Percentiles rank a stretch among this genome's conserved stretches.
These are phyloP conservation scores for Chrysanthemum makinoi DNA, from an alignment of 129 eudicot species.

Conservation along the genomic window DNA sequence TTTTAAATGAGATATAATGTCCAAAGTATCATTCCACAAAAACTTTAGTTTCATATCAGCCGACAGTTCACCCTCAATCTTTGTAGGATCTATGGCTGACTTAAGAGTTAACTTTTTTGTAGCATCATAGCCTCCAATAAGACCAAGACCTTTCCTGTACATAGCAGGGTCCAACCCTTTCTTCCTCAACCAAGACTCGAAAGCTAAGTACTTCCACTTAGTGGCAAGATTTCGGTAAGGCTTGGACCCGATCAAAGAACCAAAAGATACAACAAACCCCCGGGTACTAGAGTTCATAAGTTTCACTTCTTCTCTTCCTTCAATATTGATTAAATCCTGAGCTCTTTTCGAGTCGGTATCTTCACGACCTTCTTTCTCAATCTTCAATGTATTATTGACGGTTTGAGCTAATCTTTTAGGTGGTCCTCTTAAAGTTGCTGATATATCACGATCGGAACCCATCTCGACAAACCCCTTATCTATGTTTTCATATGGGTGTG, in stretches of 20 bases:
- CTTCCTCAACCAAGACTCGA: constrained; percentile 93
- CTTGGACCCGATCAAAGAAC: constrained; percentile 85
- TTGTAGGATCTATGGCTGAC: constrained; percentile 33
- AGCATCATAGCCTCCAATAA: constrained; percentile 58
- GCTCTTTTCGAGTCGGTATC: constrained; percentile 71
- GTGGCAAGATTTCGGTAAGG: constrained; percentile 86
- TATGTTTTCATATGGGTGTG: constrained; percentile 23
- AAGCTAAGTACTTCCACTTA: constrained; percentile 83
- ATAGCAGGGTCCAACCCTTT: constrained; percentile 77
- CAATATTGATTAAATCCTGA: constrained; percentile 52
- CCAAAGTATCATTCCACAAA: constrained; percentile 84
- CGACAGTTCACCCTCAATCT: constrained; percentile 45
- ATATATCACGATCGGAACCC: constrained; percentile 17
- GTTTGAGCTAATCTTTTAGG: constrained; percentile 76
- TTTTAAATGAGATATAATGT: constrained; percentile 64
- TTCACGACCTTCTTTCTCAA: constrained; percentile 39
- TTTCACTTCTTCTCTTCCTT: constrained; percentile 80
- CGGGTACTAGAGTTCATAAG: constrained; percentile 75
- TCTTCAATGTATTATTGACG: constrained; percentile 36
- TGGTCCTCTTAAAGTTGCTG: constrained; percentile 50
- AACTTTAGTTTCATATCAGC: constrained; percentile 91
- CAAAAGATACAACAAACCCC: constrained; percentile 88
- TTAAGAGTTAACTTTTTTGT: constrained; percentile 36
- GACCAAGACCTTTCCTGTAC: constrained; percentile 73
- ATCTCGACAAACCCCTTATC: constrained; percentile 4